Percentiles rank a stretch among this genome's conserved stretches.
Evolutionary conservation across 441 rosid genomes (phyloP).

Genomic region (Gossypium gossypioides): DNA sequence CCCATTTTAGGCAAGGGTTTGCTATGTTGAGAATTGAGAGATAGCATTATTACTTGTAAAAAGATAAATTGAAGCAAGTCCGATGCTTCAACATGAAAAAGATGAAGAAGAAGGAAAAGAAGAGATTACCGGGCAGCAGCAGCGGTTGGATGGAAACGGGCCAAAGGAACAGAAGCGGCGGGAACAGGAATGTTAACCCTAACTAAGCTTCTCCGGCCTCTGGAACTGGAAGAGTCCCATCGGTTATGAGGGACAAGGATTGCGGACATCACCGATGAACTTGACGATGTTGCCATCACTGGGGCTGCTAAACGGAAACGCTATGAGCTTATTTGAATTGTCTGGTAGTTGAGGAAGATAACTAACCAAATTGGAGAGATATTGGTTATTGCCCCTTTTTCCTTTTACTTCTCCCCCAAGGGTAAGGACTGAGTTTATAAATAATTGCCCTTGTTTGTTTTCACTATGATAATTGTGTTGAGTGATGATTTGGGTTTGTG

Average conservation of each 20-base stretch:
- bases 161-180: conserved; percentile 8
- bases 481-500: too few relatives aligned
- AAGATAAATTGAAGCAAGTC: neutral
- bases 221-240: conserved; percentile 15
- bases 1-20: neutral
- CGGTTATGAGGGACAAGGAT: conserved; percentile 23
- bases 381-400: neutral
- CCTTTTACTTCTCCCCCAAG: neutral
- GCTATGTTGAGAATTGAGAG: neutral
- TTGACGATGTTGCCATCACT: conserved; percentile 37
- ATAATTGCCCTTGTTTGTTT: neutral
- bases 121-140: conserved; percentile 23
- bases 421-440: neutral
- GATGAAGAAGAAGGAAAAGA: neutral
- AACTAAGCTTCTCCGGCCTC: conserved; percentile 14
- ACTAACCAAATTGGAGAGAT: neutral
- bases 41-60: neutral
- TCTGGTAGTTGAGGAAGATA: neutral
- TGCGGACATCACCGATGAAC: conserved; percentile 30
- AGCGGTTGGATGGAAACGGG: conserved; percentile 14
- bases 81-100: neutral
- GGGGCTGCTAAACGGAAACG: neutral
- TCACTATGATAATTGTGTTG: too few relatives aligned
- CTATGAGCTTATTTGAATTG: neutral
- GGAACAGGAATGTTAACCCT: conserved; percentile 23